Base-by-base conservation (phyloP, 495 filamentous ascomycete species). In the Apodospora peruviana region DNA sequence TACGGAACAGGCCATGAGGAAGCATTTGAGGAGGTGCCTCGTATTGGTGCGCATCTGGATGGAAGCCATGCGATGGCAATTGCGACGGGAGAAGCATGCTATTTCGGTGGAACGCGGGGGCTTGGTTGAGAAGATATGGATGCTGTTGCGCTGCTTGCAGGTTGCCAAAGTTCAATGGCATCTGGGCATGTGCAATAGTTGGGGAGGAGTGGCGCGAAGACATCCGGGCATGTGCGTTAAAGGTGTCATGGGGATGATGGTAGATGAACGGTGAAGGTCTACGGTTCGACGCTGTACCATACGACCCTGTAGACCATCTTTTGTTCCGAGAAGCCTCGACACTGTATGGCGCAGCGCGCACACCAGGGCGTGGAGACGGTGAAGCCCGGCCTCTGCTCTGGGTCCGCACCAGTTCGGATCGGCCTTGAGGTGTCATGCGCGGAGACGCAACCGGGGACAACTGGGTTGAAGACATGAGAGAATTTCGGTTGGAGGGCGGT, bases 231-330 rank as follows among this genome's bases (percentile, higher is more conserved):
- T 64, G 71, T 34, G 69, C 58, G 37, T 67, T 66, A 66, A 74
- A 73, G 37, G 67, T 56, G 45, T 83, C 73, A 50, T 78, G 68
- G 22, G 73, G 69, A 32, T 71, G 67, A 45, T 76, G 70, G 58
- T 75, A 76, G 34, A 79, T 60, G 47, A 80, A 81, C 35, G 80
- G 77, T 4, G 79, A 75, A 19, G 74, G 74, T 14, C 76, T 66
- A 37, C 79, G 67, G 50, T 69, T 75, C 14, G 69, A 65, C 19
- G 71, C 59, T 2, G 76, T 71, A n/a, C 67, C 75, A 58, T 75
- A 84, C 16, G 78, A 85, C 18, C 81, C 84, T 11, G 83, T 86
- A 19, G 83, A 86, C 84, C 84, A 87, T 50, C 84, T 70, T 69
- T 87, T 86, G 58, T 76, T 82, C 47, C 82, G 72, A 35, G 71